These are phyloP conservation scores for Mycena venus DNA, from an alignment of 768 basidiomycete species.

Conservation along the genomic window DNA sequence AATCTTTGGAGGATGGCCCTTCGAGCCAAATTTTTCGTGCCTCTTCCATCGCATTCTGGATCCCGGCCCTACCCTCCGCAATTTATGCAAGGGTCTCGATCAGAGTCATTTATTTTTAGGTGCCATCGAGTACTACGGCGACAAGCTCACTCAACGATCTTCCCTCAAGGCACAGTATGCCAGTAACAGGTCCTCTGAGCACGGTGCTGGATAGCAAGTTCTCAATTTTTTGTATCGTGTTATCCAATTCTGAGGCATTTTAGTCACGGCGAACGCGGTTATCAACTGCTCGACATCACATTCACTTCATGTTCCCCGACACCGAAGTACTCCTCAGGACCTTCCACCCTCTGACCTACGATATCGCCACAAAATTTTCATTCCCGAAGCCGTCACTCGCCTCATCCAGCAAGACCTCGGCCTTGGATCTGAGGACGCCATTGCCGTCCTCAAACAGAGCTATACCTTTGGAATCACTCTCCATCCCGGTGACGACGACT, in stretches of 20 bases:
- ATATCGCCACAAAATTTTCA: not conserved
- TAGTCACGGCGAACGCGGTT: constrained; percentile 14
- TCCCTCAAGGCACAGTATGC: not conserved
- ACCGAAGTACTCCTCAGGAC: not conserved
- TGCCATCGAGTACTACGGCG: not conserved
- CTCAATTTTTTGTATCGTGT: too few relatives aligned
- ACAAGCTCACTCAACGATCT: not conserved
- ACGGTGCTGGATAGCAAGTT: constrained; percentile 9
- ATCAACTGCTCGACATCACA: not conserved
- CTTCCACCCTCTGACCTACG: constrained; percentile 7
- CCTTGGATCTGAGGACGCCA: not conserved
- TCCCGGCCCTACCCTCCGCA: not conserved
- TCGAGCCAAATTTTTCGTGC: not conserved
- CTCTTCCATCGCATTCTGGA: constrained; percentile 8
- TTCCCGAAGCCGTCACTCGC: not conserved
- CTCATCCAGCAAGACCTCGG: not conserved
- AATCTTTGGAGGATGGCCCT: not conserved
- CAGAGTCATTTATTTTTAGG: not conserved
- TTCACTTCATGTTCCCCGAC: constrained; percentile 18
- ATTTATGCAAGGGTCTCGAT: not conserved
- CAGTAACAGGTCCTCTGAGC: not conserved
- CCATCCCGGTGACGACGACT: not conserved
- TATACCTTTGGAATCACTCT: not conserved
- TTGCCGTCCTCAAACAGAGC: not conserved
- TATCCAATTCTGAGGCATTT: not conserved